phyloP scores from a whole-genome alignment of 495 filamentous ascomycete species.

The Hyaloscypha finlandica region DNA sequence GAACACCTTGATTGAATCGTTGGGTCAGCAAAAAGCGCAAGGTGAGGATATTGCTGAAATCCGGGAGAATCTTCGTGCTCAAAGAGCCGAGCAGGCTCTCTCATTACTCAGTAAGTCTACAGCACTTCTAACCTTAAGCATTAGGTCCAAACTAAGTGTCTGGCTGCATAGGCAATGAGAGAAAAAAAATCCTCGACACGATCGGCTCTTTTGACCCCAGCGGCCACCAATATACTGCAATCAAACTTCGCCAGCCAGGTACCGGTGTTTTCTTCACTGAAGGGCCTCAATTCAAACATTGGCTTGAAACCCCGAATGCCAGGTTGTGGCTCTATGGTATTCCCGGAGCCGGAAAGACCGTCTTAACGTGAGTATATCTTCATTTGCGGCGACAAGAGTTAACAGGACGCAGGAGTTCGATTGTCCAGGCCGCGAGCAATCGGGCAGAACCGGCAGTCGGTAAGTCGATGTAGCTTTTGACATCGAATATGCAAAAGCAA shows the following conservation, averaged over 20 bases:
- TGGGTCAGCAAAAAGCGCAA: neutral
- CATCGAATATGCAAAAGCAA: neutral
- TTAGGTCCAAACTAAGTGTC: neutral
- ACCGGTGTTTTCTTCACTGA: constrained; percentile 38
- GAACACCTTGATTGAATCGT: neutral
- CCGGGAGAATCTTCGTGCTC: constrained; percentile 3
- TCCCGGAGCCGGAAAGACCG: constrained; percentile 40
- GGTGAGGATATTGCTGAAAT: constrained; percentile 2
- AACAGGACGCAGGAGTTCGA: neutral
- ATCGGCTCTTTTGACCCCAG: neutral
- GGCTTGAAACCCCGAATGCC: constrained; percentile 26
- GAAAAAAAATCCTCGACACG: neutral
- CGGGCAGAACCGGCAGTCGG: neutral
- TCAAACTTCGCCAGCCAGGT: constrained; percentile 26
- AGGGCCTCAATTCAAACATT: constrained; percentile 26
- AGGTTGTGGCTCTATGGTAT: constrained; percentile 40
- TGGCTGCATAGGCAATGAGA: neutral
- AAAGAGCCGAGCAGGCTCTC: constrained; percentile 7
- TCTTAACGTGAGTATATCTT: constrained; percentile 32
- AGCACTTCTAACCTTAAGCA: neutral
- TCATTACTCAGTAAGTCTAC: neutral
- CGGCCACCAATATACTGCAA: neutral
- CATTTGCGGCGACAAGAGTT: constrained; percentile 22
- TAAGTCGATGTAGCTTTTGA: neutral
- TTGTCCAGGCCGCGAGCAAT: constrained; percentile 12